Base-by-base conservation (phyloP, 768 basidiomycete species). In the Cystobasidium onofrii region DNA sequence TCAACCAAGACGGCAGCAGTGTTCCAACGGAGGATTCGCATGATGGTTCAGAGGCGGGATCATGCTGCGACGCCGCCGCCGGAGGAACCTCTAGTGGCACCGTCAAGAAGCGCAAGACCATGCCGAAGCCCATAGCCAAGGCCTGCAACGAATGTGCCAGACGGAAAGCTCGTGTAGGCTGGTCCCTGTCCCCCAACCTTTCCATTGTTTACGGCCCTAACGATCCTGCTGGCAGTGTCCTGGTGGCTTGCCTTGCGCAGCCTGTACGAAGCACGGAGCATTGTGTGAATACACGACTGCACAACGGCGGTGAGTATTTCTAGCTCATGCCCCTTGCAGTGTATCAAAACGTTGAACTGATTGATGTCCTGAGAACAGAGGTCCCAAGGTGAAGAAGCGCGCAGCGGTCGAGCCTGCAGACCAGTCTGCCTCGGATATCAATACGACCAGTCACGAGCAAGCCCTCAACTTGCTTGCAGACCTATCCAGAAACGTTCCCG, bases 341-440 rank as follows among this genome's bases (percentile, higher is more conserved):
- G 31, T 6, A 13, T 27, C 25, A 13, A 1, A 9, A 12, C 23
- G 57, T 27, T 13, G 4, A 12, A 20, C 33, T 27, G 12, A 23
- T 60, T 23, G 13, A 20, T 20, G 10, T 20, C 7, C 4, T 54
- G 20, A 10, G 52, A 29, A 54, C 57, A 60, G 57, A 4, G 57
- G 57, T 25, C 57, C 57, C 29, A 60, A 60, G 57, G 57, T 34
- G 33, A 60, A 60, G 57, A 60, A 60, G 57, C 9, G 57, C 33
- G 33, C 2, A 13, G 17, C 25, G 2, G 17, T 13, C 6, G 23
- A 27, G 4, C 15, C 57, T 29, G 6, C 57, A 27, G 33, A 29
- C 33, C 6, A 34, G 10, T 29, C 57, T 27, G 6, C 57, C 15
- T 13, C 57, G 57, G 7, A 6, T 54, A 54, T 6, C 52, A 54